phyloP scores from a whole-genome alignment of 305 asterid genomes.

The Fraxinus nigra region DNA sequence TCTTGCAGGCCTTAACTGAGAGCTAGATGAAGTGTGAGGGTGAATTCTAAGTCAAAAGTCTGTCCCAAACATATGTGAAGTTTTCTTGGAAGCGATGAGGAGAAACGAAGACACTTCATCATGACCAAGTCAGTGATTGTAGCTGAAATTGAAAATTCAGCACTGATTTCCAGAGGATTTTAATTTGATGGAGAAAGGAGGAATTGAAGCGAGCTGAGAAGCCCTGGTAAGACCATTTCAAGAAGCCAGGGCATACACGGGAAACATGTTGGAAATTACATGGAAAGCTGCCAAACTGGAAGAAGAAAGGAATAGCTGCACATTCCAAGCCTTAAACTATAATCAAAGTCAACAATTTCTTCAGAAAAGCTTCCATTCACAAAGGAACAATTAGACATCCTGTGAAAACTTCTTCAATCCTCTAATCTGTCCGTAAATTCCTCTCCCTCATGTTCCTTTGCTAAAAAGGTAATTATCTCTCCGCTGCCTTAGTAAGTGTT shows the following conservation, averaged over 20 bases:
- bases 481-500: not conserved
- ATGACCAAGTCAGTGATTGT: not conserved
- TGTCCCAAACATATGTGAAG: not conserved
- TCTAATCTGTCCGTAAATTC: not conserved
- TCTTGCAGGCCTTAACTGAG: not conserved
- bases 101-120: not conserved
- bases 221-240: not conserved
- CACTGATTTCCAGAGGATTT: not conserved
- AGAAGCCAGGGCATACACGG: not conserved
- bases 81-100: not conserved
- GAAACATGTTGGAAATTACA: not conserved
- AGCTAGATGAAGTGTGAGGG: not conserved
- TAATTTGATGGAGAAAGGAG: not conserved
- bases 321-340: not conserved
- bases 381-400: not conserved
- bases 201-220: not conserved
- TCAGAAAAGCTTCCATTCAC: not conserved
- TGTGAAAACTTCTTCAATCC: not conserved
- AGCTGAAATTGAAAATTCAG: not conserved
- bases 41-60: not conserved
- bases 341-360: not conserved
- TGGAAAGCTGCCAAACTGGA: not conserved
- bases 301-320: not conserved
- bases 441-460: not conserved
- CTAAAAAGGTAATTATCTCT: not conserved